phyloP scores from a whole-genome alignment of 2,329 filamentous ascomycete species.

The Chaetoscypha palmicola region DNA sequence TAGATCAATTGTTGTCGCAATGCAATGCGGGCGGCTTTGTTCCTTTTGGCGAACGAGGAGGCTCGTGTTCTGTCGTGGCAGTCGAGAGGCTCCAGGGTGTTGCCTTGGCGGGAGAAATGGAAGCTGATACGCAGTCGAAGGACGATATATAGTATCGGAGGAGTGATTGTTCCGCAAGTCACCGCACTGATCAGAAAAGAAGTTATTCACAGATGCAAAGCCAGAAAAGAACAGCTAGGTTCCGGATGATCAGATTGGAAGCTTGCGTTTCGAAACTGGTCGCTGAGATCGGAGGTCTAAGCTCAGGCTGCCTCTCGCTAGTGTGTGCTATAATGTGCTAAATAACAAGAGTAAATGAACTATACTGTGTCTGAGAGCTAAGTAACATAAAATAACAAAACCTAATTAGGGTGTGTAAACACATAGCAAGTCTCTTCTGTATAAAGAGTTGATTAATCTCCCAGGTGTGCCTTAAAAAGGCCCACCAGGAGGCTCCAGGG shows the following conservation, averaged over 20 bases:
- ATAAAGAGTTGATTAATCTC: too few relatives aligned
- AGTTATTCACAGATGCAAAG: neutral
- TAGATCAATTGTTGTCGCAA: slow-evolving; percentile 18
- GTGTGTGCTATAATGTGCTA: neutral
- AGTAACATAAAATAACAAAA: neutral
- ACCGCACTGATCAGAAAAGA: neutral
- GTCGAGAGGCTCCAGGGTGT: too few relatives aligned
- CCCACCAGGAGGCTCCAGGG: too few relatives aligned
- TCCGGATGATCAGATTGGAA: neutral
- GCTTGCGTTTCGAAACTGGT: neutral
- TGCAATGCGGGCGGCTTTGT: slow-evolving; percentile 10
- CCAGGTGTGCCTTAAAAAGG: too few relatives aligned
- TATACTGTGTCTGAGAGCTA: neutral
- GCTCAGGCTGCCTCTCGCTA: neutral
- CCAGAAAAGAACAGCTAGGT: neutral
- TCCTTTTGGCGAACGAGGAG: slow-evolving; percentile 7
- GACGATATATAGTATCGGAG: too few relatives aligned
- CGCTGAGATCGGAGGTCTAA: neutral
- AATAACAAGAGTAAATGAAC: too few relatives aligned
- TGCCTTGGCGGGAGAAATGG: neutral
- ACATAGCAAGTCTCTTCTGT: too few relatives aligned
- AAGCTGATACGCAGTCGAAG: too few relatives aligned
- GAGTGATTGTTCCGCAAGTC: too few relatives aligned
- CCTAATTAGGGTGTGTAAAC: neutral
- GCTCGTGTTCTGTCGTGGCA: neutral